Percentiles rank a stretch among this genome's conserved stretches.
Evolutionary conservation across 2,329 filamentous ascomycete species (phyloP).

Genomic region (Aureobasidium leucospermi): DNA sequence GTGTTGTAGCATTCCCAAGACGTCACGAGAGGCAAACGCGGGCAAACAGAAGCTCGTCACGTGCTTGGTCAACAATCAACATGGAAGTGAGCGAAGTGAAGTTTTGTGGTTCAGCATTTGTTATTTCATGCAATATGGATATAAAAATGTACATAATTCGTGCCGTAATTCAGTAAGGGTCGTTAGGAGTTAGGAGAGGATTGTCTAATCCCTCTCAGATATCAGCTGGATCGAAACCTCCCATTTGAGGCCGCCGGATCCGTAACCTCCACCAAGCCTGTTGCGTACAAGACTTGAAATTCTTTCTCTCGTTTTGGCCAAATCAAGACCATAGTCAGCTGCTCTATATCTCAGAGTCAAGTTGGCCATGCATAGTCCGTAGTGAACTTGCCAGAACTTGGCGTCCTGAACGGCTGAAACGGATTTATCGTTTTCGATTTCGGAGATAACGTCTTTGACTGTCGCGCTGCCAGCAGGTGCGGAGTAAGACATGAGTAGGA

Average conservation of each 20-base stretch:
- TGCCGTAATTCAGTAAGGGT: conserved; percentile 9
- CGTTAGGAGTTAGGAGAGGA: background rate
- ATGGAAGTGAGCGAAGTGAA: background rate
- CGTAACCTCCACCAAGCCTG: conserved; percentile 79
- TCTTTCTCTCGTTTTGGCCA: conserved; percentile 66
- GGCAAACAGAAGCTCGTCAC: background rate
- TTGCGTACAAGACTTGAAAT: conserved; percentile 76
- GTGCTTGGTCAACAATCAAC: background rate
- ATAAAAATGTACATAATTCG: conserved; percentile 9
- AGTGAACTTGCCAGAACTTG: conserved; percentile 97
- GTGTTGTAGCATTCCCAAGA: background rate
- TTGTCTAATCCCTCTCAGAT: conserved; percentile 37
- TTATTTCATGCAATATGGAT: conserved; percentile 1
- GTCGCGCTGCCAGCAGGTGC: conserved; percentile 38
- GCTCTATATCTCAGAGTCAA: conserved; percentile 65
- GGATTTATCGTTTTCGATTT: conserved; percentile 73
- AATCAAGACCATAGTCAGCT: conserved; percentile 57
- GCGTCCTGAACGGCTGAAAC: conserved; percentile 79
- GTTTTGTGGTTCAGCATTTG: background rate
- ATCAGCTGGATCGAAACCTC: conserved; percentile 83
- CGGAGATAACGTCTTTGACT: conserved; percentile 68
- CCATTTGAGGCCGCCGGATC: conserved; percentile 75
- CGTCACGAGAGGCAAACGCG: conserved; percentile 2
- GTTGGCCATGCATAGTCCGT: conserved; percentile 93
- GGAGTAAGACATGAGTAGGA: conserved; percentile 89